A percentile compares a stretch with the other conserved stretches of the same genome.
These are phyloP conservation scores for Boletus subparvulus DNA, from an alignment of 768 basidiomycete genomes.

Conservation along the genomic window DNA sequence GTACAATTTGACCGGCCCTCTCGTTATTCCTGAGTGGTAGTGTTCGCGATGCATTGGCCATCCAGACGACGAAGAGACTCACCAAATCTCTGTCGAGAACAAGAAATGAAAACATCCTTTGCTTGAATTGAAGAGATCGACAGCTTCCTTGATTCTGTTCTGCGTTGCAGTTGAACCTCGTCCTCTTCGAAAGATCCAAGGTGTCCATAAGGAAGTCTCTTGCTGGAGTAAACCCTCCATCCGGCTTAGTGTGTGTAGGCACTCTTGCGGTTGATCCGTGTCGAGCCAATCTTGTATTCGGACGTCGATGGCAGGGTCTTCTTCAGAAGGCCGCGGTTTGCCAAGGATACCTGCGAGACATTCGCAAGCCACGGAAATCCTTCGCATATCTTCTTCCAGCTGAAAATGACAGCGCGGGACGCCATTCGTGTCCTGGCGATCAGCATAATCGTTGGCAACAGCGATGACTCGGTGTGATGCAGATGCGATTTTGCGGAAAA, in stretches of 20 bases:
- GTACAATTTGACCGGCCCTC: not conserved
- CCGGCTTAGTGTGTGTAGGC: not conserved
- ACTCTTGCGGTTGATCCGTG: not conserved
- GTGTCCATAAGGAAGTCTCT: not conserved
- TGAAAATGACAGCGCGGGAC: not conserved
- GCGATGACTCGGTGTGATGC: not conserved
- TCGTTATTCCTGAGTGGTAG: not conserved
- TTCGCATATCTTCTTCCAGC: conserved; percentile 6
- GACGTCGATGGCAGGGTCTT: not conserved
- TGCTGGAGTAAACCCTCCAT: not conserved
- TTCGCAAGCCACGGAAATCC: conserved; percentile 4
- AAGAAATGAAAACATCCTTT: not conserved
- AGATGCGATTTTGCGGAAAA: conserved; percentile 1
- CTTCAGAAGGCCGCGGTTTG: too few species aligned
- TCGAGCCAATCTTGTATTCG: conserved; percentile 3
- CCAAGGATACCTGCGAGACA: not conserved
- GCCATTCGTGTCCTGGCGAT: not conserved
- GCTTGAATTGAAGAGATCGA: not conserved
- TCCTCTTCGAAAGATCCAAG: not conserved
- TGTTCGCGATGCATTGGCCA: not conserved
- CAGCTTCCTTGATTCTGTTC: not conserved
- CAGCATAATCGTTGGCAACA: not conserved
- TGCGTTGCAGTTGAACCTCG: not conserved
- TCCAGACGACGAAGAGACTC: not conserved
- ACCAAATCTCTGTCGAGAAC: not conserved